Evolutionary conservation across 495 filamentous ascomycete species (phyloP), one percentile per base, ranked within the genome.

Genomic region (Thozetella sp.): DNA sequence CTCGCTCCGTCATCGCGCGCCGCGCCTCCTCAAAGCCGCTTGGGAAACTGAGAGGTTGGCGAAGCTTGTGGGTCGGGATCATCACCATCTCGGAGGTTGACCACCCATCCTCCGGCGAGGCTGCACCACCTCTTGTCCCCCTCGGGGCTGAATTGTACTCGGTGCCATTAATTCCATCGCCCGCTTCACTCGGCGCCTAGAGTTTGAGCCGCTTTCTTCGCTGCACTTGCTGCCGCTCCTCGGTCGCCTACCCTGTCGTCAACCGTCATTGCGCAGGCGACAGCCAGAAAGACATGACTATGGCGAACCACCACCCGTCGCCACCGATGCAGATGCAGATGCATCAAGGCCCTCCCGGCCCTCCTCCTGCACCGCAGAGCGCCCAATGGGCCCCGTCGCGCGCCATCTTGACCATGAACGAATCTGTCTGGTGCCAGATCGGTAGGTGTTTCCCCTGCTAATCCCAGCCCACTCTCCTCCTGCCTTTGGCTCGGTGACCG

Each of bases 391-490:
- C 67, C 1, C 71, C 78, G 46, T 72, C 73, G 56, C 79, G 80
- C 26, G 72, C 61, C 0, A 53, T 86, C 22, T 58, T 74, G 10
- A 64, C 69, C 0, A 68, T 91, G 27, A 99, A 94, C 68, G 95
- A 98, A 72, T 80, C 81, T 45, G 85, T 96, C n/a, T 99, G 95
- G 95, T 83, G 97, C 56, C 90, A 93, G 67, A 90, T 99, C 55
- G 95, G 93, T 97, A 86, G 60, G 85, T 63, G 27, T 25, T n/a
- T 20, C 53, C 60, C 58, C 37, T 22, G 4, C 23, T 25, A 20
- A 12, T 17, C 22, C 13, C 1, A 46, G 17, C 30, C 30, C 13
- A 13, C 19, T 1, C 25, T 22, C 45, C 12, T 24, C 10, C 13
- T 46, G 43, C 22, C 51, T 43, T 37, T 40, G 25, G 17, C 24